These are phyloP conservation scores for Tranzscheliella williamsii DNA, from an alignment of 1,284 basidiomycete species.

Conservation along the genomic window DNA sequence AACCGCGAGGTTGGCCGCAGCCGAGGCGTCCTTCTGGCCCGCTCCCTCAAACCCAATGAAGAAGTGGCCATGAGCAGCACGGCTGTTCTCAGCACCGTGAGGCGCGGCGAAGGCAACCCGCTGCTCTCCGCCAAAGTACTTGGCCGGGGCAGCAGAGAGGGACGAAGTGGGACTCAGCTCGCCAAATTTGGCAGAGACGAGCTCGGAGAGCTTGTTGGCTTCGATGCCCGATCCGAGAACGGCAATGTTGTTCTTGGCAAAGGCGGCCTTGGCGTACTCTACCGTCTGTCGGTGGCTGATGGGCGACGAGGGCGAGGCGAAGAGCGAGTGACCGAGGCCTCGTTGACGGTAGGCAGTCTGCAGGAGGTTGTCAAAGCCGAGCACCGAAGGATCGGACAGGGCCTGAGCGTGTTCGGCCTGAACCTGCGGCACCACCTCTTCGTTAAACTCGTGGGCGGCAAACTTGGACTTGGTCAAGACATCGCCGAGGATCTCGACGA, in stretches of 20 bases:
- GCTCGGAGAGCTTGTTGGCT: slow-evolving; percentile 34
- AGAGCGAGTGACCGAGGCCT: slow-evolving; percentile 55
- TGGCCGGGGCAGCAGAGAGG: slow-evolving; percentile 30
- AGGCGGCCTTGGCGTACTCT: slow-evolving; percentile 42
- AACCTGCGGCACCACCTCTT: slow-evolving; percentile 56
- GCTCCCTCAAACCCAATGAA: slow-evolving; percentile 58
- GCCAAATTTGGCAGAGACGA: slow-evolving; percentile 48
- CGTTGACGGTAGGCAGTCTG: slow-evolving; percentile 59
- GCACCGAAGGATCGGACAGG: slow-evolving; percentile 39
- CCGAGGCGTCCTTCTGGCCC: slow-evolving; percentile 20
- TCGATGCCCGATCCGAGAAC: slow-evolving; percentile 56
- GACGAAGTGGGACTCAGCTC: slow-evolving; percentile 30
- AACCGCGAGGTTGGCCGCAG: slow-evolving; percentile 51
- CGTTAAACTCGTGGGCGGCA: slow-evolving; percentile 54
- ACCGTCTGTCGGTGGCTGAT: slow-evolving; percentile 42
- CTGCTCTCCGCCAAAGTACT: slow-evolving; percentile 60
- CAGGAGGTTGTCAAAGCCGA: slow-evolving; percentile 52
- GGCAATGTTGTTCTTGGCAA: slow-evolving; percentile 58
- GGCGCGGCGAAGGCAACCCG: slow-evolving; percentile 50
- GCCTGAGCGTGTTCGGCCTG: slow-evolving; percentile 50
- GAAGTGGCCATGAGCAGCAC: slow-evolving; percentile 50
- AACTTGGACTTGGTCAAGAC: slow-evolving; percentile 52
- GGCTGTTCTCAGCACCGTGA: slow-evolving; percentile 48
- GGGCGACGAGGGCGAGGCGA: slow-evolving; percentile 52
- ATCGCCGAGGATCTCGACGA: slow-evolving; percentile 57